A percentile compares a stretch with the other conserved stretches of the same genome.
Conservation (phyloP, 1,284 basidiomycete genomes). For the Ganoderma boninense region DNA sequence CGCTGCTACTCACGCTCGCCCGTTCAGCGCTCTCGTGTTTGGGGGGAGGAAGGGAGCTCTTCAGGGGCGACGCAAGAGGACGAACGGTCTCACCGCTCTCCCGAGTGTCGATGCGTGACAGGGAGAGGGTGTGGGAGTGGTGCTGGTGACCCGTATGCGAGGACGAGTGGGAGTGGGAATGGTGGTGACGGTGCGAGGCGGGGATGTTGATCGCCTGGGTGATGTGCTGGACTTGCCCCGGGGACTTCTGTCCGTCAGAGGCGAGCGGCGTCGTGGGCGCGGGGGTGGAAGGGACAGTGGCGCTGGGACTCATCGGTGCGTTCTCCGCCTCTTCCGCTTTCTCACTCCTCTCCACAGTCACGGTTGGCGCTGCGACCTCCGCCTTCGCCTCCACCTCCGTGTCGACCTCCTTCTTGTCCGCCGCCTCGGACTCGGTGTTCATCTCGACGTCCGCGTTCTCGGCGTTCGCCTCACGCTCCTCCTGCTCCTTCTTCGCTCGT, state of each 20-base stretch:
- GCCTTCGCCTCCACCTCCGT: conserved; percentile 24
- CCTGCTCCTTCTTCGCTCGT: conserved; percentile 40
- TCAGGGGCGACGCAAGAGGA: conserved; percentile 2
- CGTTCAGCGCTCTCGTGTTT: conserved; percentile 23
- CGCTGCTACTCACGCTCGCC: conserved; percentile 24
- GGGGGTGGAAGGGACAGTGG: conserved; percentile 20
- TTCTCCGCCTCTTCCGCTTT: conserved; percentile 11
- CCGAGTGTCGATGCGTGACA: conserved; percentile 33
- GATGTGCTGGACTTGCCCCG: conserved; percentile 32
- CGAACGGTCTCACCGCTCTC: conserved; percentile 40
- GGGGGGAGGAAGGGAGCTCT: conserved; percentile 17
- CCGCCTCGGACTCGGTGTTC: conserved; percentile 20
- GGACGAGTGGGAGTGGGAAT: conserved; percentile 16
- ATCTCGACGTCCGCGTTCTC: conserved; percentile 30
- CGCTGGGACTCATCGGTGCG: conserved; percentile 12
- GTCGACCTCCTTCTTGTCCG: conserved; percentile 26
- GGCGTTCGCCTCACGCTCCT: conserved; percentile 21
- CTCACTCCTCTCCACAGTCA: conserved; percentile 10
- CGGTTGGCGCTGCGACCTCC: conserved; percentile 13
- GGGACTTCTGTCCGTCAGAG: conserved; percentile 8
- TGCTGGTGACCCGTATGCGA: conserved; percentile 16
- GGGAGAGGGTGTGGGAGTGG: conserved; percentile 30
- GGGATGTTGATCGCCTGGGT: conserved; percentile 38
- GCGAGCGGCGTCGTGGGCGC: conserved; percentile 19
- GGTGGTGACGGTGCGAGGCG: conserved; percentile 27